Evolutionary conservation across 257 asterid genomes (phyloP).

Genomic region (Fraxinus pennsylvanica): DNA sequence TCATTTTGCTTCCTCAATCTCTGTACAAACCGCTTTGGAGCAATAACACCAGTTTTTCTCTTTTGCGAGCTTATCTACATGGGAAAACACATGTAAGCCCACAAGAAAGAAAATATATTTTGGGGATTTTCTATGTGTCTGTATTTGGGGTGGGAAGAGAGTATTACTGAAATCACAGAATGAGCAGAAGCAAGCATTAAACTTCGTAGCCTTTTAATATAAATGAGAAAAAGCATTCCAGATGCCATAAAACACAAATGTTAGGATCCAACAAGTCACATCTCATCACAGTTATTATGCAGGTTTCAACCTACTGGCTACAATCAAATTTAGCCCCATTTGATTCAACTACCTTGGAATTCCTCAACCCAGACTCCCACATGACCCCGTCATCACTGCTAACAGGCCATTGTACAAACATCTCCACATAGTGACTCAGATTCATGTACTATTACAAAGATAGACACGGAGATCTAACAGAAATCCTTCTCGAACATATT

Average conservation of each 20-base stretch:
- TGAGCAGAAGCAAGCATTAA: not conserved
- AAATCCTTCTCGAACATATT: not conserved
- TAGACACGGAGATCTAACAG: not conserved
- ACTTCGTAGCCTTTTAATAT: not conserved
- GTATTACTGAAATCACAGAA: not conserved
- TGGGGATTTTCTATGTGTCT: not conserved
- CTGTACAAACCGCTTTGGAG: slow-evolving; percentile 94
- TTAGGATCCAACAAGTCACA: not conserved
- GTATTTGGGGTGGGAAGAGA: not conserved
- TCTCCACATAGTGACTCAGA: not conserved
- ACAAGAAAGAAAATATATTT: not conserved
- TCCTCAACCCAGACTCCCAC: not conserved
- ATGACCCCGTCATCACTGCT: not conserved
- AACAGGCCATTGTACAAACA: not conserved
- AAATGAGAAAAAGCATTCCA: not conserved
- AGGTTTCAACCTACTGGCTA: not conserved
- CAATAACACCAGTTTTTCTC: slow-evolving; percentile 88
- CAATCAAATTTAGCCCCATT: not conserved
- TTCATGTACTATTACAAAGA: slow-evolving; percentile 6
- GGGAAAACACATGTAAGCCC: slow-evolving; percentile 15
- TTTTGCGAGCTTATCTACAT: slow-evolving; percentile 83
- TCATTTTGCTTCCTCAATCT: slow-evolving; percentile 89
- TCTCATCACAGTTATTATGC: not conserved
- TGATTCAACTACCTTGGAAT: not conserved
- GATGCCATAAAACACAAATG: not conserved